Evolutionary conservation across 345 rosid genomes (phyloP).

Genomic region (Zanthoxylum bungeanum): DNA sequence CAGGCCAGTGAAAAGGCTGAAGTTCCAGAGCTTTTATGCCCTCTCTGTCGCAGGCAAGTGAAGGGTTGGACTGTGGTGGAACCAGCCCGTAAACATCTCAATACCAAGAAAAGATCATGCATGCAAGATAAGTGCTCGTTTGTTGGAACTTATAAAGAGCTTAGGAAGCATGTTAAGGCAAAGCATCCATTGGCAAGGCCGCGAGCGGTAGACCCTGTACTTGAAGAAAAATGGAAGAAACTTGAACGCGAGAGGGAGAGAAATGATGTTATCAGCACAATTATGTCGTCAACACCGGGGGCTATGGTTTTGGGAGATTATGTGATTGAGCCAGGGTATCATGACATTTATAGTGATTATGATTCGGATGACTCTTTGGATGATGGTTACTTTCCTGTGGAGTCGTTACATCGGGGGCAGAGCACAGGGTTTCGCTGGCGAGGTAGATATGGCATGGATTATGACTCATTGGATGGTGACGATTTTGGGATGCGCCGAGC

Average conservation of each 20-base stretch:
- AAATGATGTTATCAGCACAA: constrained; percentile 67
- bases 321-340: constrained; percentile 69
- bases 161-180: constrained; percentile 71
- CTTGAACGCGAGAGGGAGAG: constrained; percentile 66
- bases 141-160: constrained; percentile 56
- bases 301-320: constrained; percentile 83
- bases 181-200: constrained; percentile 80
- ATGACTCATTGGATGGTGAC: constrained; percentile 39
- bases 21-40: constrained; percentile 74
- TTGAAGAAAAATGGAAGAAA: constrained; percentile 73
- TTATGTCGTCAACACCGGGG: constrained; percentile 74
- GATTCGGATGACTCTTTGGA: constrained; percentile 57
- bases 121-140: constrained; percentile 76
- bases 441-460: constrained; percentile 29
- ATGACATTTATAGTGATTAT: constrained; percentile 33
- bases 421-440: constrained; percentile 24
- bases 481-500: constrained; percentile 32
- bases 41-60: constrained; percentile 85
- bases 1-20: constrained; percentile 31
- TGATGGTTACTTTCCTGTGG: constrained; percentile 38
- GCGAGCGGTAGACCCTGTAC: constrained; percentile 69
- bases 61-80: constrained; percentile 93
- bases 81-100: constrained; percentile 59
- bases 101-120: constrained; percentile 65
- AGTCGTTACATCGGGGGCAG: constrained; percentile 34